These are phyloP conservation scores for Microcera coccophila DNA, from an alignment of 2,329 filamentous ascomycete species.

Conservation along the genomic window DNA sequence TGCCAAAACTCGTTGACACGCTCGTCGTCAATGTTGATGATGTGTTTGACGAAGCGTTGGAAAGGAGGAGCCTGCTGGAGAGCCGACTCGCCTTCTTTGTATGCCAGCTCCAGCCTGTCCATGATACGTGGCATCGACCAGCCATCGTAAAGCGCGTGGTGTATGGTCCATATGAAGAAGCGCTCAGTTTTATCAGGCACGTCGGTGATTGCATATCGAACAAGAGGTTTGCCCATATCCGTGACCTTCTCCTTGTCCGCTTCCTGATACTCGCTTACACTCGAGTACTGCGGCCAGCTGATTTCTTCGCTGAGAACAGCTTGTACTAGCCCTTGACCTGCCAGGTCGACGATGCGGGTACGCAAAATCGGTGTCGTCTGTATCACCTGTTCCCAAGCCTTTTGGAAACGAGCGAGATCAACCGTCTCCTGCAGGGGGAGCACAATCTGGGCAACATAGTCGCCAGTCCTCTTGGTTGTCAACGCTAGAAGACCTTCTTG, in stretches of 20 bases:
- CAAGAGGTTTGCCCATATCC: not conserved
- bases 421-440: not conserved
- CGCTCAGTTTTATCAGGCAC: not conserved
- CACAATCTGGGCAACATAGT: constrained; percentile 31
- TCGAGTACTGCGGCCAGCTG: not conserved
- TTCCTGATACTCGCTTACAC: not conserved
- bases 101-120: not conserved
- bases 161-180: constrained; percentile 2
- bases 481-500: constrained; percentile 39
- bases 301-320: not conserved
- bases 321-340: not conserved
- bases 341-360: not conserved
- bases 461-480: constrained; percentile 29
- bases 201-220: not conserved
- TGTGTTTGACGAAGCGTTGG: constrained; percentile 5
- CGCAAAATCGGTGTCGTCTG: not conserved
- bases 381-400: not conserved
- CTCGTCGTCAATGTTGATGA: not conserved
- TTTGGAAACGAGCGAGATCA: not conserved
- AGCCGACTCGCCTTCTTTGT: not conserved
- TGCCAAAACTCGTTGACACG: not conserved
- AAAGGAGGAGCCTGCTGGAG: not conserved
- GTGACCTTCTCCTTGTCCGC: not conserved
- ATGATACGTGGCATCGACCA: not conserved
- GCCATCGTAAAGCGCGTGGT: not conserved